Base-by-base conservation (phyloP, 2,329 filamentous ascomycete species). In the Aspergillus eucalypticola region DNA sequence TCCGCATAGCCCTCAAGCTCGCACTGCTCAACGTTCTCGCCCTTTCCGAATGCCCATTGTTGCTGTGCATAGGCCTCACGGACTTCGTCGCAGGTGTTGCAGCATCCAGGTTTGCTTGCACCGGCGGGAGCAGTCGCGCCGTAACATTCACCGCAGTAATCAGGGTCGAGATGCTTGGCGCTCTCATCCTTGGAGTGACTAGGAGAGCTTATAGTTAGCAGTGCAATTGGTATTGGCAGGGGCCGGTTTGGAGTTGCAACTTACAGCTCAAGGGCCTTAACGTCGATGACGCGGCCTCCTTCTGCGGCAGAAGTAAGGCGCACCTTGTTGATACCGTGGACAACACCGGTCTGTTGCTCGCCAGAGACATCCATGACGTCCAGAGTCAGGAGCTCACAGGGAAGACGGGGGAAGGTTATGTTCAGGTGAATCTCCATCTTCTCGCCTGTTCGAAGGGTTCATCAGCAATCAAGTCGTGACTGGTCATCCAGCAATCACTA, bases 391-490 rank as follows among this genome's bases (percentile, higher is more conserved):
- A 99, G 87, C 78, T 98, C 94, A 80, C 95, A 99, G 8, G 95
- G 95, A 67, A 99, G 86, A 64, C 88, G 88, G 8, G 95, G 95
- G 75, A 99, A 99, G 50, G 92, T 95, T 61, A 99, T 88, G 81
- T 99, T 99, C 78, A 99, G 86, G 76, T 96, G 92, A 66, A 99
- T 99, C 76, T 98, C 95, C 94, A 99, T 98, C 78, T 94, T 92
- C 83, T 99, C 93, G 76, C 92, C 90, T 92, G 68, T 73, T 57
- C 54, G 23, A 35, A 64, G 23, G 51, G 42, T 15, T 32, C 66
- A 58, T 71, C 54, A 67, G 67, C 59, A 50, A 63, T 52, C 41
- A 23, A 23, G 39, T 17, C 35, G 13, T 41, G 32, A 15, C 15
- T 19, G 8, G 39, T 32, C 10, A 8, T 60, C 17, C 17, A 48